Conservation (phyloP, 768 basidiomycete species). For the Leccinum boreale region DNA sequence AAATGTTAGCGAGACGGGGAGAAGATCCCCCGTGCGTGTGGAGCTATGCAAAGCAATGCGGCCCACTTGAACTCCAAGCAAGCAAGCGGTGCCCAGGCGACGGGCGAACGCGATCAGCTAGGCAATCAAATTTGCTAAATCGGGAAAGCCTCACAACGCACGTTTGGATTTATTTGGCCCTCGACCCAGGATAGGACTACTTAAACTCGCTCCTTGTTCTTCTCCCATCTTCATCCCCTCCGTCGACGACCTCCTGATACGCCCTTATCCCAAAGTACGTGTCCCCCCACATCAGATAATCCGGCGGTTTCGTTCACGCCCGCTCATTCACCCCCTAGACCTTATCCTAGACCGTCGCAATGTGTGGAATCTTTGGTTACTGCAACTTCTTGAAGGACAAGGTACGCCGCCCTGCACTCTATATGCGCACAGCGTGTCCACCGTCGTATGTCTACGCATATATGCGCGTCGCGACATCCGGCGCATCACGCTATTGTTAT, state of each 20-base stretch:
- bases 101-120: slow-evolving; percentile 7
- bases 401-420: slow-evolving; percentile 42
- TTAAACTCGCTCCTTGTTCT: slow-evolving; percentile 24
- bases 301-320: neutral
- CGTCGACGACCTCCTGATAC: slow-evolving; percentile 9
- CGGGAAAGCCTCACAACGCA: slow-evolving; percentile 5
- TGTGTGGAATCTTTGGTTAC: slow-evolving; percentile 98
- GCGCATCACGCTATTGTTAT: neutral
- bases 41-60: slow-evolving; percentile 11
- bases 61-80: slow-evolving; percentile 8
- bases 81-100: slow-evolving; percentile 18
- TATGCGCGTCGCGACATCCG: slow-evolving; percentile 3
- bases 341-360: slow-evolving; percentile 28
- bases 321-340: slow-evolving; percentile 8
- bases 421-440: neutral
- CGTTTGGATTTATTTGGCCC: slow-evolving; percentile 34
- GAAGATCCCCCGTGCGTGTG: neutral
- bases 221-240: slow-evolving; percentile 22
- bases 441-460: slow-evolving; percentile 3
- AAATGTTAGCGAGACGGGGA: neutral
- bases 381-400: slow-evolving; percentile 95
- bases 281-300: neutral
- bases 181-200: slow-evolving; percentile 29
- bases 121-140: slow-evolving; percentile 7
- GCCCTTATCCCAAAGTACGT: slow-evolving; percentile 8